These are phyloP conservation scores for Cryptosporidium andersoni DNA, from an alignment of 169 alveolate species.

Conservation along the genomic window DNA sequence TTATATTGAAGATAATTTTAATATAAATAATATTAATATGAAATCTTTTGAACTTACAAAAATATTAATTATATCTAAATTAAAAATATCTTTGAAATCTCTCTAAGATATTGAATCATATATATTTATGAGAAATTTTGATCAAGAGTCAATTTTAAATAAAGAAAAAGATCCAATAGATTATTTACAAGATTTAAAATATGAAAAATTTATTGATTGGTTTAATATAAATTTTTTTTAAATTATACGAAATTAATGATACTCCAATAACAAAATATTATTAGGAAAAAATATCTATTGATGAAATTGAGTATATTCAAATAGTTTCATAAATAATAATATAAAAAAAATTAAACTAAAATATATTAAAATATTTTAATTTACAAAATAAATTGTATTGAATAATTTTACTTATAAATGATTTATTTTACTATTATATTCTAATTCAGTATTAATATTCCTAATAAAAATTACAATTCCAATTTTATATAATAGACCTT, in stretches of 20 bases:
- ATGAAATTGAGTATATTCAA: background rate
- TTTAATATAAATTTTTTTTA: background rate
- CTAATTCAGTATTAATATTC: too few relatives aligned
- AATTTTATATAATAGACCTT: too few relatives aligned
- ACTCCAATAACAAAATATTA: slow-evolving; percentile 16
- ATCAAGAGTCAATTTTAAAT: slow-evolving; percentile 5
- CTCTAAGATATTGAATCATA: background rate
- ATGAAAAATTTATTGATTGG: slow-evolving; percentile 15
- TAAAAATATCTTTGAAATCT: background rate
- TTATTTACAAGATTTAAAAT: slow-evolving; percentile 4
- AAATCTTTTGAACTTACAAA: background rate
- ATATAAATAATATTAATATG: background rate
- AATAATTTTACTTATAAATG: too few relatives aligned
- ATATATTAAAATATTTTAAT: slow-evolving; percentile 6
- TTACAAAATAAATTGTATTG: too few relatives aligned
- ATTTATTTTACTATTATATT: too few relatives aligned
- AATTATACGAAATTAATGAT: background rate
- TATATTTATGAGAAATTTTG: background rate
- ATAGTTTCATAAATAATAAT: background rate
- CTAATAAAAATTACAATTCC: too few relatives aligned
- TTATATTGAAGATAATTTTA: slow-evolving; percentile 31
- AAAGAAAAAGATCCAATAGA: background rate
- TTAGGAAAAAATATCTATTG: background rate
- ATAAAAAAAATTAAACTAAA: slow-evolving; percentile 9
- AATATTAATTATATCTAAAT: slow-evolving; percentile 1